Evolutionary conservation across 163 green algal species (phyloP).

Genomic region (Chlorella variabilis): DNA sequence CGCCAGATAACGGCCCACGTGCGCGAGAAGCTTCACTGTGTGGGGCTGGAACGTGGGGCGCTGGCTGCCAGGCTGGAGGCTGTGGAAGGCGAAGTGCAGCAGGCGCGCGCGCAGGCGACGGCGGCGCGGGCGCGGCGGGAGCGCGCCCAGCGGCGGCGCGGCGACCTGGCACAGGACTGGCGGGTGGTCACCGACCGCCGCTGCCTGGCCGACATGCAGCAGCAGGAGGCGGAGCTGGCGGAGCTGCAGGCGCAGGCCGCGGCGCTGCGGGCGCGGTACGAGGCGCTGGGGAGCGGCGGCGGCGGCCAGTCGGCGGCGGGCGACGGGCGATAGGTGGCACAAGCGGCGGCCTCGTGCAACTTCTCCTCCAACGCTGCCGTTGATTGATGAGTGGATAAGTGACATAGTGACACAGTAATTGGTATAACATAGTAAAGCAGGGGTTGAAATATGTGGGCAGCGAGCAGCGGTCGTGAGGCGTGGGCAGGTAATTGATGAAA

Average conservation of each 20-base stretch:
- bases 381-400: too few species aligned
- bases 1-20: constrained; percentile 26
- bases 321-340: neutral
- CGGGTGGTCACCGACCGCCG: neutral
- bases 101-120: neutral
- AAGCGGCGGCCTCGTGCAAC: too few species aligned
- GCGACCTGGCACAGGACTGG: constrained; percentile 10
- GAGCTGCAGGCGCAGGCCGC: constrained; percentile 20
- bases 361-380: too few species aligned
- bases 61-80: neutral
- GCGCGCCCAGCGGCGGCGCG: neutral
- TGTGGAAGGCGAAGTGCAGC: neutral
- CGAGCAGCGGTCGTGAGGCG: too few species aligned
- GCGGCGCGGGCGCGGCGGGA: neutral
- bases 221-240: neutral
- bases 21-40: constrained; percentile 25
- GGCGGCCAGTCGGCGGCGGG: too few species aligned
- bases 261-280: neutral
- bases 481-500: too few species aligned
- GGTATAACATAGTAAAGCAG: too few species aligned
- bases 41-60: neutral
- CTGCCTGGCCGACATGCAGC: constrained; percentile 30
- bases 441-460: too few species aligned
- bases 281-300: neutral
- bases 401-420: too few species aligned